Conservation (phyloP, 1,284 basidiomycete genomes). For the Peniophora sp. region DNA sequence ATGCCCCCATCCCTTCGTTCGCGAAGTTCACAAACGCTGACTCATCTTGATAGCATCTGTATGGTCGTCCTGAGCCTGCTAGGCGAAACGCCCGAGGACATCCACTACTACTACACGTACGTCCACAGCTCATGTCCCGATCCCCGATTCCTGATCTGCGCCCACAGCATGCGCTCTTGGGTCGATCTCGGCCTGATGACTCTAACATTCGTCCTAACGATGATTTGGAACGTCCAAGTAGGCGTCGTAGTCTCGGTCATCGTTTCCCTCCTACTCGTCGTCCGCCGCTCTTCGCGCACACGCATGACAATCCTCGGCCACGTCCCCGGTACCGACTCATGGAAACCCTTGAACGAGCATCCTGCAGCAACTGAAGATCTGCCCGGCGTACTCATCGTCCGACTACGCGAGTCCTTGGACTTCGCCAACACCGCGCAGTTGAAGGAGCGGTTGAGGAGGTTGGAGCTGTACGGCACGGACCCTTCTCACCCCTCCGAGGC, state of each 20-base stretch:
- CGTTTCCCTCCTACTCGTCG: conserved; percentile 80
- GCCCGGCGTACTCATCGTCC: conserved; percentile 72
- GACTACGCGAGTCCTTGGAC: conserved; percentile 75
- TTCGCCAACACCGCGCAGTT: conserved; percentile 89
- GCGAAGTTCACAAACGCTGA: background rate
- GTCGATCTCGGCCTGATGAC: conserved; percentile 78
- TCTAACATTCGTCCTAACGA: conserved; percentile 76
- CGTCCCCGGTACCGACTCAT: conserved; percentile 73
- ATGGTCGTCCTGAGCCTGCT: conserved; percentile 81
- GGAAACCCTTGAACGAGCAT: conserved; percentile 78
- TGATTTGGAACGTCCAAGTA: conserved; percentile 75
- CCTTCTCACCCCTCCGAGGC: conserved; percentile 82
- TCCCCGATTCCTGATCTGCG: conserved; percentile 1
- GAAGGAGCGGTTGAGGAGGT: conserved; percentile 78
- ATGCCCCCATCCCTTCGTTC: conserved; percentile 17
- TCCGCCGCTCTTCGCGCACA: conserved; percentile 77
- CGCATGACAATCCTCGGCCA: conserved; percentile 71
- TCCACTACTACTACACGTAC: conserved; percentile 75
- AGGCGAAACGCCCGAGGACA: conserved; percentile 81
- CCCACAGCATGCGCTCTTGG: conserved; percentile 75
- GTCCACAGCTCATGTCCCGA: no score
- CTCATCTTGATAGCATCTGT: conserved; percentile 50
- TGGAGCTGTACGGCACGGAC: conserved; percentile 75
- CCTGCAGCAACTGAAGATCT: conserved; percentile 70
- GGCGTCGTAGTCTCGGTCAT: conserved; percentile 82